These are phyloP conservation scores for Limnanthes douglasii DNA, from an alignment of 345 rosid species.

Conservation along the genomic window DNA sequence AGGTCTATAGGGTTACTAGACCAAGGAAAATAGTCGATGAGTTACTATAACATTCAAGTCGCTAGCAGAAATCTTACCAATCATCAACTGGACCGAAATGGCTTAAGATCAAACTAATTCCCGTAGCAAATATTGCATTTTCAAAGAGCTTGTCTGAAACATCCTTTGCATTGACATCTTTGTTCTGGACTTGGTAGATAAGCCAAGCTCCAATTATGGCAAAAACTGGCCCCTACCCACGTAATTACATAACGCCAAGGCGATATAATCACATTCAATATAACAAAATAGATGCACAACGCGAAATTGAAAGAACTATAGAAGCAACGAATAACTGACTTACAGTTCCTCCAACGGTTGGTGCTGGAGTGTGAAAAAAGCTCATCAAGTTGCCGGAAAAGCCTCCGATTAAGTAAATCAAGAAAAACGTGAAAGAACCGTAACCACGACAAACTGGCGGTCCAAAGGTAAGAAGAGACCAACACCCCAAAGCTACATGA, in stretches of 20 bases:
- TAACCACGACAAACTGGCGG: slow-evolving; percentile 63
- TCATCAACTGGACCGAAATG: slow-evolving; percentile 66
- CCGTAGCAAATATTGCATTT: slow-evolving; percentile 56
- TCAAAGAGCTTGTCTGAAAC: slow-evolving; percentile 43
- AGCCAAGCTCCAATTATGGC: slow-evolving; percentile 90
- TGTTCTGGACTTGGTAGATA: slow-evolving; percentile 50
- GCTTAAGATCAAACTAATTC: slow-evolving; percentile 56
- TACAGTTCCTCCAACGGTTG: slow-evolving; percentile 88
- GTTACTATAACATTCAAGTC: background rate
- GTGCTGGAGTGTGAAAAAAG: slow-evolving; percentile 73
- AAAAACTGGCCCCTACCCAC: slow-evolving; percentile 63
- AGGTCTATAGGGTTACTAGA: too few species aligned
- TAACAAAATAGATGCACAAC: background rate
- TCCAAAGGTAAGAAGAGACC: slow-evolving; percentile 71
- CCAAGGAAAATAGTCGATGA: too few species aligned
- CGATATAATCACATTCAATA: background rate
- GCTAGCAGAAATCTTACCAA: slow-evolving; percentile 37
- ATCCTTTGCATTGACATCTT: slow-evolving; percentile 27
- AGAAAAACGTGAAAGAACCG: slow-evolving; percentile 57
- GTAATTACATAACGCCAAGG: background rate
- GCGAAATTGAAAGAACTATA: background rate
- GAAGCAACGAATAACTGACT: slow-evolving; percentile 4
- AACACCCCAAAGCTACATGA: slow-evolving; percentile 67
- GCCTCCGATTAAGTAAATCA: slow-evolving; percentile 81
- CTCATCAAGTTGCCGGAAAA: slow-evolving; percentile 76